Evolutionary conservation across 345 rosid species (phyloP).

Genomic region (Turnera subulata): DNA sequence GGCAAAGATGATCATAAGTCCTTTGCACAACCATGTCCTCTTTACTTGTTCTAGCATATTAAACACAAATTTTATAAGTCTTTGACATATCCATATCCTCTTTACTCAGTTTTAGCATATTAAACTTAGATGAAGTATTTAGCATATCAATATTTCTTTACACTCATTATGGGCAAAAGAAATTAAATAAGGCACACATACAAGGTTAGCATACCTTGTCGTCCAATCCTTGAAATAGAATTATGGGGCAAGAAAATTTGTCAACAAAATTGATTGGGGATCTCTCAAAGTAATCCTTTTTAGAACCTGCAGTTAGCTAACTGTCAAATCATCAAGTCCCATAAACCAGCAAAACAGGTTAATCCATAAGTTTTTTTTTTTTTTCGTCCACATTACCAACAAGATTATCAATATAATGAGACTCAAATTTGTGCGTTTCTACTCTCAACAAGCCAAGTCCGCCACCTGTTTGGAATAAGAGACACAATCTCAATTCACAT

Average conservation of each 20-base stretch:
- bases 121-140: too few species aligned
- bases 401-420: constrained; percentile 79
- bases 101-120: too few species aligned
- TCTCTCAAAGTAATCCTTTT: constrained; percentile 64
- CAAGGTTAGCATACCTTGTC: constrained; percentile 63
- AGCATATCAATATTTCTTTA: too few species aligned
- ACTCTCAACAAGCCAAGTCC: constrained; percentile 72
- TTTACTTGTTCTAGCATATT: too few species aligned
- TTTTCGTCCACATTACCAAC: constrained; percentile 61
- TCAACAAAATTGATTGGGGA: constrained; percentile 84
- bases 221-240: constrained; percentile 90
- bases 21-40: too few species aligned
- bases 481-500: background rate
- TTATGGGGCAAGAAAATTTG: constrained; percentile 88
- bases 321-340: constrained; percentile 10
- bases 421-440: constrained; percentile 89
- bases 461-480: constrained; percentile 54
- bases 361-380: too few species aligned
- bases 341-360: constrained; percentile 1
- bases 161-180: too few species aligned
- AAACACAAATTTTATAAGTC: too few species aligned
- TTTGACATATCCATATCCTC: too few species aligned
- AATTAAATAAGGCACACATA: background rate
- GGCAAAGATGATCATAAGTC: too few species aligned
- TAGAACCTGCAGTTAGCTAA: constrained; percentile 50